Percentiles rank a stretch among this genome's conserved stretches.
Conservation (phyloP, 2,329 filamentous ascomycete species). For the Trichoderma sp. region DNA sequence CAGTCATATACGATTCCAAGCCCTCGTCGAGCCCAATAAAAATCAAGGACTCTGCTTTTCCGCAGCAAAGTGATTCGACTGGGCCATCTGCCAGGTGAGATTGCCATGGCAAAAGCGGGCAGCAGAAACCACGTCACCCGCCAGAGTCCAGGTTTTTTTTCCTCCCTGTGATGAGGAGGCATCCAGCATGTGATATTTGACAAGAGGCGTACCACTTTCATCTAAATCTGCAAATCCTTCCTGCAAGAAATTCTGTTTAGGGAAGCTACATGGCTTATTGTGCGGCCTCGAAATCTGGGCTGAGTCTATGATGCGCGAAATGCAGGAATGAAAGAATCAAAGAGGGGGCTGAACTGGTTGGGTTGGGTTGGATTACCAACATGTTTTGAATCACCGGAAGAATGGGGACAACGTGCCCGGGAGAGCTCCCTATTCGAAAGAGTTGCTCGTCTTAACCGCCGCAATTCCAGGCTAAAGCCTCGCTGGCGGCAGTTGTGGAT, state of each 20-base stretch:
- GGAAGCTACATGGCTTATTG: constrained; percentile 1
- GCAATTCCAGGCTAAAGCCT: neutral
- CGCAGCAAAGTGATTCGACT: neutral
- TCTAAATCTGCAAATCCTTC: neutral
- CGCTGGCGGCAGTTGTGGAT: constrained; percentile 10
- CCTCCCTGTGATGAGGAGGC: too few relatives aligned
- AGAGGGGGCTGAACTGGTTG: neutral
- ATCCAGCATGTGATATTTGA: constrained; percentile 6
- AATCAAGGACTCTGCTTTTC: neutral
- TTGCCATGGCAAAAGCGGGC: neutral
- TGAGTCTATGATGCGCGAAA: neutral
- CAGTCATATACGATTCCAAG: constrained; percentile 5
- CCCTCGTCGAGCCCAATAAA: neutral
- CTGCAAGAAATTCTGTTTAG: constrained; percentile 9
- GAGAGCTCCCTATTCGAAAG: constrained; percentile 1
- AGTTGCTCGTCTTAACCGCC: neutral
- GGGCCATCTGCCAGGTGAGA: neutral
- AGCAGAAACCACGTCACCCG: constrained; percentile 9
- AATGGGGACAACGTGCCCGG: neutral
- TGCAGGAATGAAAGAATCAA: neutral
- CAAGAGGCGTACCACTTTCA: neutral
- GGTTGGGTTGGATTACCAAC: neutral
- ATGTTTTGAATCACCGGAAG: neutral
- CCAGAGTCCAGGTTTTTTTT: neutral
- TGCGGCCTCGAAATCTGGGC: neutral